A percentile compares a stretch with the other conserved stretches of the same genome.
Conservation (phyloP, 352 stramenopile species). For the Blastocystis sp. region DNA sequence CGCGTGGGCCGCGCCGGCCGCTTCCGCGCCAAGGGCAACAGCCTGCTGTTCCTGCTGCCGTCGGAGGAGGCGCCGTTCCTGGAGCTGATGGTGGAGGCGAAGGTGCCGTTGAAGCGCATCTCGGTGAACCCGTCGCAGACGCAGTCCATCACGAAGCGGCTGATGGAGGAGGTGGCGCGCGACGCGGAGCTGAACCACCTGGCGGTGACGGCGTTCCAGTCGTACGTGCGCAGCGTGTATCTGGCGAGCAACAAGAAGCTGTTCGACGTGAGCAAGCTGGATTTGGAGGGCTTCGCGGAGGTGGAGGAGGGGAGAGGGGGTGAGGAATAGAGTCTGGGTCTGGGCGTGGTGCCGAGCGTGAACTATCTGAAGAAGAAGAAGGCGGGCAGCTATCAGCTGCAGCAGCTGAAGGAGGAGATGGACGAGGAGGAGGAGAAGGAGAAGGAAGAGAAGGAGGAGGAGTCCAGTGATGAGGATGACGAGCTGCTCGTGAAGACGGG, state of each 20-base stretch:
- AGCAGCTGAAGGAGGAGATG: slow-evolving; percentile 95
- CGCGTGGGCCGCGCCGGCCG: slow-evolving; percentile 89
- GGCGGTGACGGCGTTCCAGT: slow-evolving; percentile 94
- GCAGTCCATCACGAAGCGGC: slow-evolving; percentile 84
- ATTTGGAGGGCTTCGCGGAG: slow-evolving; percentile 85
- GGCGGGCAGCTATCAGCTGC: slow-evolving; percentile 92
- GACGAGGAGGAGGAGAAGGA: slow-evolving; percentile 89
- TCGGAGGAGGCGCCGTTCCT: slow-evolving; percentile 85
- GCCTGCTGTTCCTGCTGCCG: slow-evolving; percentile 85
- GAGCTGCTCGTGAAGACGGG: slow-evolving; percentile 1
- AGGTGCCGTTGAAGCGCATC: slow-evolving; percentile 91
- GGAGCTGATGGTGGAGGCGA: slow-evolving; percentile 80
- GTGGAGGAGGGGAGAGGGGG: neutral
- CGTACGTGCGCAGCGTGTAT: slow-evolving; percentile 91
- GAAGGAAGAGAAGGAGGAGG: slow-evolving; percentile 71
- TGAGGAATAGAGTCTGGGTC: slow-evolving; percentile 80
- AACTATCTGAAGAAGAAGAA: slow-evolving; percentile 86
- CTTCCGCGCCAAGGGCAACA: slow-evolving; percentile 82
- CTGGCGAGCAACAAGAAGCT: slow-evolving; percentile 90
- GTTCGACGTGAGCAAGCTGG: slow-evolving; percentile 85
- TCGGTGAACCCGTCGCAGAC: slow-evolving; percentile 93
- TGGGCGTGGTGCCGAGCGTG: slow-evolving; percentile 86
- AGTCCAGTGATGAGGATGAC: slow-evolving; percentile 70
- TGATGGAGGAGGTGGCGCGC: slow-evolving; percentile 80
- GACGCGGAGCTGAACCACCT: slow-evolving; percentile 88